These are phyloP conservation scores for Volvox africanus DNA, from an alignment of 139 green algal species.

Conservation along the genomic window DNA sequence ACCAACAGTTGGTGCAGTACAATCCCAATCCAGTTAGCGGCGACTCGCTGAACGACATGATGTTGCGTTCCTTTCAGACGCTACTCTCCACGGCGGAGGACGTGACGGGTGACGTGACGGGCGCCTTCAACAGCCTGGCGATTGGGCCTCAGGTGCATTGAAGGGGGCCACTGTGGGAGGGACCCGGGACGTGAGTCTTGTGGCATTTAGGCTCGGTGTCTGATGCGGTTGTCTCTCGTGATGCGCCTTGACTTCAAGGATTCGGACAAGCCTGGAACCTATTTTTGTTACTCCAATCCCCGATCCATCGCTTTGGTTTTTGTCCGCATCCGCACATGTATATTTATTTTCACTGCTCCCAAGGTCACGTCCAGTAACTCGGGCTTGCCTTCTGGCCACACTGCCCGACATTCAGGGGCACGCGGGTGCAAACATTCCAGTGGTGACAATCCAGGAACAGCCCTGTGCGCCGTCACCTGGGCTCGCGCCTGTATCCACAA, in stretches of 20 bases:
- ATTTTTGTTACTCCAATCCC: too few species aligned
- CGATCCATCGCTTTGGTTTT: too few species aligned
- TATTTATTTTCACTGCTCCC: too few species aligned
- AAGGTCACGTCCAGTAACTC: too few species aligned
- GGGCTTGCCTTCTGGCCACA: too few species aligned
- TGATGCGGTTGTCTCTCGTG: too few species aligned
- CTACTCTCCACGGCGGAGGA: slow-evolving; percentile 10
- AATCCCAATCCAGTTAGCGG: not conserved
- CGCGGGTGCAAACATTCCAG: not conserved
- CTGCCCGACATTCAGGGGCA: not conserved
- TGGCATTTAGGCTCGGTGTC: too few species aligned
- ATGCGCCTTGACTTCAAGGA: too few species aligned
- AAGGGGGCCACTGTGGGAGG: not conserved
- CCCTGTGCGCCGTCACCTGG: slow-evolving; percentile 2
- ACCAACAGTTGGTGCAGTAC: slow-evolving; percentile 42
- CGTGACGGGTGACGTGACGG: slow-evolving; percentile 1
- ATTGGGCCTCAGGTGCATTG: not conserved
- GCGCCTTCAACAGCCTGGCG: slow-evolving; percentile 37
- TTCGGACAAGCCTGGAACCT: too few species aligned
- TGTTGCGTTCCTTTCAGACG: slow-evolving; percentile 42
- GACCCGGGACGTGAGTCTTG: too few species aligned
- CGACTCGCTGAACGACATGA: slow-evolving; percentile 34
- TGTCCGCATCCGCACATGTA: too few species aligned
- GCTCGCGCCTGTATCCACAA: not conserved
- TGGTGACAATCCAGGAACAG: slow-evolving; percentile 60